phyloP scores from a whole-genome alignment of 1,284 basidiomycete species.

The Heterobasidion occidentale region DNA sequence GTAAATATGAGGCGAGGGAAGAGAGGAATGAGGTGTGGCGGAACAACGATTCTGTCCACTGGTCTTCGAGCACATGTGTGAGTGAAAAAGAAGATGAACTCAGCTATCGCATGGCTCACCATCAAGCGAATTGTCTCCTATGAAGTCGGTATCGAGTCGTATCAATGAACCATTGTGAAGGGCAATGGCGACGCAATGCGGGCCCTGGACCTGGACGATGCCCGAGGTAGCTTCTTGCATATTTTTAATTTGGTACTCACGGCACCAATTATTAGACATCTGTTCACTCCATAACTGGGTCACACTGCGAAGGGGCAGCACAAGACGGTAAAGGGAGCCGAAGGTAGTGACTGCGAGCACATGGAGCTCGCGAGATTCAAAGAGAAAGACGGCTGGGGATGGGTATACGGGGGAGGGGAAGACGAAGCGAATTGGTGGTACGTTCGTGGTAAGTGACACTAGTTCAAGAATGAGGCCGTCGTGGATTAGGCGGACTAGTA shows the following conservation, averaged over 20 bases:
- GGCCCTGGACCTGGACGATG: slow-evolving; percentile 65
- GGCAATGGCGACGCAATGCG: slow-evolving; percentile 61
- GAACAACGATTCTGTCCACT: slow-evolving; percentile 60
- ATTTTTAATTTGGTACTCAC: slow-evolving; percentile 60
- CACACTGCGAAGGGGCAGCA: slow-evolving; percentile 51
- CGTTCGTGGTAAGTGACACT: slow-evolving; percentile 55
- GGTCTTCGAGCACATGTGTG: slow-evolving; percentile 29
- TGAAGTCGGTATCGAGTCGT: slow-evolving; percentile 56
- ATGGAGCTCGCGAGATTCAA: slow-evolving; percentile 56
- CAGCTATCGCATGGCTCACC: slow-evolving; percentile 34
- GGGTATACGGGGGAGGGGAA: slow-evolving; percentile 71
- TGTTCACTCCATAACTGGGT: slow-evolving; percentile 53
- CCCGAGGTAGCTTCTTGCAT: slow-evolving; percentile 35
- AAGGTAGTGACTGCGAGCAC: slow-evolving; percentile 61
- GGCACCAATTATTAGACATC: slow-evolving; percentile 47
- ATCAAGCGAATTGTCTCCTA: slow-evolving; percentile 41
- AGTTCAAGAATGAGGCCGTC: slow-evolving; percentile 74
- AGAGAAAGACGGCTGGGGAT: slow-evolving; percentile 57
- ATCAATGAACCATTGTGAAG: slow-evolving; percentile 65
- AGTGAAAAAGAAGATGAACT: slow-evolving; percentile 5
- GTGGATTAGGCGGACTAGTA: slow-evolving; percentile 71
- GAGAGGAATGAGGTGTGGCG: slow-evolving; percentile 57
- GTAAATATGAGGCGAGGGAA: slow-evolving; percentile 57
- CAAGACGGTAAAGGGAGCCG: slow-evolving; percentile 73
- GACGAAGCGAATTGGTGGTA: slow-evolving; percentile 64